Evolutionary conservation across 257 asterid genomes (phyloP).

Genomic region (Anisodus acutangulus): DNA sequence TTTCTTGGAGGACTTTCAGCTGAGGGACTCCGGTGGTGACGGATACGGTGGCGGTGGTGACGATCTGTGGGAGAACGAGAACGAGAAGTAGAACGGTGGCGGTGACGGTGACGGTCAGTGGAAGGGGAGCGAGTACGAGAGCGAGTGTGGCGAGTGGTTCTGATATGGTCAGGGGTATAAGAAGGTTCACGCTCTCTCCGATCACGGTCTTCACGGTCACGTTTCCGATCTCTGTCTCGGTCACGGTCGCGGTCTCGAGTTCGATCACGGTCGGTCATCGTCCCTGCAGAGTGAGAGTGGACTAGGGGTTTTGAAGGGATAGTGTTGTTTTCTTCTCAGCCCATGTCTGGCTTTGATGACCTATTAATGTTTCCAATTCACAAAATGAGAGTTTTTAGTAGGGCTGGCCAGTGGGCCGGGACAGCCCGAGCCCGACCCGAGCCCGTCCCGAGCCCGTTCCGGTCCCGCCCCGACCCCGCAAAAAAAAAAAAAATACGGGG

Average conservation of each 20-base stretch:
- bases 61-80: slow-evolving; percentile 77
- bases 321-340: too few species aligned
- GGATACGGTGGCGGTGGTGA: slow-evolving; percentile 39
- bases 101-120: slow-evolving; percentile 68
- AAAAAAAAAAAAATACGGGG: too few species aligned
- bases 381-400: too few species aligned
- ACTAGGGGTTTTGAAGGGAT: too few species aligned
- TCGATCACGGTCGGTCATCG: slow-evolving; percentile 30
- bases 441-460: too few species aligned
- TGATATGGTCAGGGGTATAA: slow-evolving; percentile 72
- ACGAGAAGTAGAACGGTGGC: slow-evolving; percentile 60
- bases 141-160: slow-evolving; percentile 45
- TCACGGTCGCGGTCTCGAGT: slow-evolving; percentile 52
- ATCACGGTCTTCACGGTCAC: background rate
- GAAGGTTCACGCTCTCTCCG: slow-evolving; percentile 17
- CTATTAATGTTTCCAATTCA: too few species aligned
- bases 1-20: slow-evolving; percentile 71
- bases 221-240: slow-evolving; percentile 36
- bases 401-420: too few species aligned
- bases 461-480: too few species aligned
- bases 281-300: background rate
- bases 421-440: too few species aligned
- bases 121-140: slow-evolving; percentile 93
- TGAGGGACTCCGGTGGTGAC: slow-evolving; percentile 64
- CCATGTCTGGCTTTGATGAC: too few species aligned